phyloP scores from a whole-genome alignment of 257 asterid genomes.

The Penstemon barbatus region DNA sequence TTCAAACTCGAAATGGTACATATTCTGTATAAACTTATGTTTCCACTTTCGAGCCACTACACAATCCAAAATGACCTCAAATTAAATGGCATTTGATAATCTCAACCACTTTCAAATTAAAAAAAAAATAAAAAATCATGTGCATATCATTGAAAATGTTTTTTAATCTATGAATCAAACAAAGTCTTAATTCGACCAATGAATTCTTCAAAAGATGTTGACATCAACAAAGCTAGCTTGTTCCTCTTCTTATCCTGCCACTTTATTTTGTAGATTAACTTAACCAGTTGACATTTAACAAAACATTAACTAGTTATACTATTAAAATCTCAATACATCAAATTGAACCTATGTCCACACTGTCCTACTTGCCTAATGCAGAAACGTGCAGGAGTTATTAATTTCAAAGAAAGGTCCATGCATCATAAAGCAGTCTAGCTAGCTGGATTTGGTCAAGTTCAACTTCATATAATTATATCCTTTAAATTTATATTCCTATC shows the following conservation, averaged over 20 bases:
- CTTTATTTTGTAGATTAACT: background rate
- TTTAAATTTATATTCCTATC: background rate
- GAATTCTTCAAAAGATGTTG: constrained; percentile 7
- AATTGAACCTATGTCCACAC: background rate
- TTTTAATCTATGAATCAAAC: background rate
- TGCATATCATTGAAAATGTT: background rate
- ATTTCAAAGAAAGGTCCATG: constrained; percentile 25
- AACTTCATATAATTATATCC: background rate
- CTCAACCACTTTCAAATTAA: background rate
- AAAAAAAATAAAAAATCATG: background rate
- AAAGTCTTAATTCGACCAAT: constrained; percentile 2
- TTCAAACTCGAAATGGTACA: too few species aligned
- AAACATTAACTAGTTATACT: background rate
- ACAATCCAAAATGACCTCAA: constrained; percentile 13
- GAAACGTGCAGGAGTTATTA: constrained; percentile 28
- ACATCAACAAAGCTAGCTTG: background rate
- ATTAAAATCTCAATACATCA: background rate
- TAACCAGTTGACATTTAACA: background rate
- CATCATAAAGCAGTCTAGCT: background rate
- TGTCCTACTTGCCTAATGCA: constrained; percentile 10
- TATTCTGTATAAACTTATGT: too few species aligned
- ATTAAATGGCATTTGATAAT: constrained; percentile 10
- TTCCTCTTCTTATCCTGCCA: constrained; percentile 1
- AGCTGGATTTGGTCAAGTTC: too few species aligned
- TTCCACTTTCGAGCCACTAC: constrained; percentile 16